Base-by-base conservation (phyloP, 805 yeast genomes). In the Candida alai region DNA sequence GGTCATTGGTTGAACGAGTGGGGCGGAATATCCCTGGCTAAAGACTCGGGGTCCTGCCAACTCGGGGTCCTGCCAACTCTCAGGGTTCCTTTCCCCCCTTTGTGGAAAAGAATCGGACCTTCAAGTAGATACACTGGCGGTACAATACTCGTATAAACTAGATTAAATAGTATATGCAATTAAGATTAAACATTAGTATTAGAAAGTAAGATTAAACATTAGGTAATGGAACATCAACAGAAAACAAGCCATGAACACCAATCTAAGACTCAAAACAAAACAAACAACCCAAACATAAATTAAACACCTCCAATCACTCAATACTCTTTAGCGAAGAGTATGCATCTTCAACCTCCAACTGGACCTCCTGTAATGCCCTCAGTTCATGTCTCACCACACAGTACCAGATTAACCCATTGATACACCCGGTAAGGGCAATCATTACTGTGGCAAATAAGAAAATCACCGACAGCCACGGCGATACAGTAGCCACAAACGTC, bases 371-470 rank as follows among this genome's bases (percentile, higher is more conserved):
- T 30, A 93, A 58, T 1, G 89, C 90, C 30, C 97, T 65, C 33
- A 65, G 54, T 52, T 93, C 98, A n/a, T 76, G 70, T 21, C 87
- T 67, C 1, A 95, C 94, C 52, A 89, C 90, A 19, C 87, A 51
- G 37, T 69, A 73, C 25, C 90, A 89, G 28, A 93, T 83, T 36
- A 85, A 50, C 0, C 95, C 95, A 51, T 87, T 80, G 1, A 83
- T 54, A 0, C 74, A 60, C 0, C 96, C 97, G 0, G 89, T 70
- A 3, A 78, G 68, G 0, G 78, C 69, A 3, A 87, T 54, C 0
- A 77, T 44, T 0, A 75, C 64, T 2, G 84, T 71, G 4, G 70
- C 66, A 2, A 85, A 42, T 12, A 78, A 67, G 54, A 87, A 71
- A 5, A 87, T 52, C n/a, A 86, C 75, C 0, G 86, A 73, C 1